Conservation (phyloP, 1,139 yeast species). For the Yamadazyma sp. region DNA sequence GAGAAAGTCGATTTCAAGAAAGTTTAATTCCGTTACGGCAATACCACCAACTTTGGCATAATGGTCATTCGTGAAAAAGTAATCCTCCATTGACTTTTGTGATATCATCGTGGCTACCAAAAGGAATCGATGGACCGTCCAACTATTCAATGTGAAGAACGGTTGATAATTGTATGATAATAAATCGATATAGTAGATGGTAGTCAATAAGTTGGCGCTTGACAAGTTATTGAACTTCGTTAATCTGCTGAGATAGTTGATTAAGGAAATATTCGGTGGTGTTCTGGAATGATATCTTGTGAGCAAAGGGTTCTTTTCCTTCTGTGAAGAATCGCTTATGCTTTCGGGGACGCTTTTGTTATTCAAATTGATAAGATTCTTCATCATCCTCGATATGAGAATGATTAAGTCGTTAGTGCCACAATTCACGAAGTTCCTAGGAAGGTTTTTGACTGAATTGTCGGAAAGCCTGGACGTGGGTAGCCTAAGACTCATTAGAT, state of each 20-base stretch:
- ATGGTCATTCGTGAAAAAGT: slow-evolving; percentile 89
- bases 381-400: slow-evolving; percentile 77
- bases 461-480: slow-evolving; percentile 3
- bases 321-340: slow-evolving; percentile 23
- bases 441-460: slow-evolving; percentile 21
- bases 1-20: slow-evolving; percentile 85
- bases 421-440: slow-evolving; percentile 64
- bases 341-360: slow-evolving; percentile 51
- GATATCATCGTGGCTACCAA: slow-evolving; percentile 91
- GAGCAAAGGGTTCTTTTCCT: slow-evolving; percentile 33
- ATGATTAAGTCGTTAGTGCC: slow-evolving; percentile 67
- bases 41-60: slow-evolving; percentile 97
- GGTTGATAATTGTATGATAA: slow-evolving; percentile 74
- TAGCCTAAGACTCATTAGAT: slow-evolving; percentile 2
- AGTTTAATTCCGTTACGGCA: slow-evolving; percentile 78
- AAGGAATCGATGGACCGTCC: slow-evolving; percentile 90
- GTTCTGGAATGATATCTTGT: slow-evolving; percentile 93
- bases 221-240: slow-evolving; percentile 84
- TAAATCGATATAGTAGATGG: slow-evolving; percentile 86
- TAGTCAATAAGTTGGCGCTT: slow-evolving; percentile 73
- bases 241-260: slow-evolving; percentile 73
- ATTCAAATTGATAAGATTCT: slow-evolving; percentile 66
- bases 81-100: slow-evolving; percentile 89
- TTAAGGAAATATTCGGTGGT: slow-evolving; percentile 84
- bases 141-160: slow-evolving; percentile 78